phyloP scores from a whole-genome alignment of 371 early-diverging fungal genomes.

The Mortierella sp. region DNA sequence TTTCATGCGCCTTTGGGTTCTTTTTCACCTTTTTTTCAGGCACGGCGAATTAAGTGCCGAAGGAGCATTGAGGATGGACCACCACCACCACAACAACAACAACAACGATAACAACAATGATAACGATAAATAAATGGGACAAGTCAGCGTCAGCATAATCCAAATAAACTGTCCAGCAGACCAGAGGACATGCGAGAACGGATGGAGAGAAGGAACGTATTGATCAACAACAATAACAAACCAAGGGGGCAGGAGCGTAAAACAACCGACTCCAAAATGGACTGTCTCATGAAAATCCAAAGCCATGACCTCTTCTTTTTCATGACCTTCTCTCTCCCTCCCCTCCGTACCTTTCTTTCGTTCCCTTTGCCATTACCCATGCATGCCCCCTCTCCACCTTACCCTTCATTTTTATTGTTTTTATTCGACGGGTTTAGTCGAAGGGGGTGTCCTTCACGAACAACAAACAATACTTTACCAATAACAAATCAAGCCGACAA shows the following conservation, averaged over 20 bases:
- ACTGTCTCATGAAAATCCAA: slow-evolving; percentile 5
- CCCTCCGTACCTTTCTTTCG: background rate
- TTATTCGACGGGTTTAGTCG: background rate
- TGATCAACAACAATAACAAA: background rate
- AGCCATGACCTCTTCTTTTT: background rate
- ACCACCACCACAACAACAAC: background rate
- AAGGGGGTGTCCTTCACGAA: background rate
- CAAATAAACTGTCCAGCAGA: background rate
- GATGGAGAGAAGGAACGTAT: background rate
- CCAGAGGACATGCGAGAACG: background rate
- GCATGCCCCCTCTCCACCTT: too few species aligned
- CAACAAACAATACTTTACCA: background rate
- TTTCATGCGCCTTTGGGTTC: background rate
- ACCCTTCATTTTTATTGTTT: background rate
- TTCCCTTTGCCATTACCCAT: background rate
- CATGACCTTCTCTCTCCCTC: background rate
- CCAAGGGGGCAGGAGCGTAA: background rate
- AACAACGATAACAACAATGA: background rate
- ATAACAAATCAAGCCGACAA: background rate
- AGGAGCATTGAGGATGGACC: background rate
- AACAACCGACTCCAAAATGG: too few species aligned
- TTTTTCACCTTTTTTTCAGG: background rate
- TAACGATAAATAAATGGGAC: background rate
- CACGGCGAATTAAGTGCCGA: background rate
- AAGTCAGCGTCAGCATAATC: too few species aligned